Evolutionary conservation across 2,329 filamentous ascomycete genomes (phyloP), one percentile per base, ranked within the genome.

Genomic region (Coniochaeta prunicola): DNA sequence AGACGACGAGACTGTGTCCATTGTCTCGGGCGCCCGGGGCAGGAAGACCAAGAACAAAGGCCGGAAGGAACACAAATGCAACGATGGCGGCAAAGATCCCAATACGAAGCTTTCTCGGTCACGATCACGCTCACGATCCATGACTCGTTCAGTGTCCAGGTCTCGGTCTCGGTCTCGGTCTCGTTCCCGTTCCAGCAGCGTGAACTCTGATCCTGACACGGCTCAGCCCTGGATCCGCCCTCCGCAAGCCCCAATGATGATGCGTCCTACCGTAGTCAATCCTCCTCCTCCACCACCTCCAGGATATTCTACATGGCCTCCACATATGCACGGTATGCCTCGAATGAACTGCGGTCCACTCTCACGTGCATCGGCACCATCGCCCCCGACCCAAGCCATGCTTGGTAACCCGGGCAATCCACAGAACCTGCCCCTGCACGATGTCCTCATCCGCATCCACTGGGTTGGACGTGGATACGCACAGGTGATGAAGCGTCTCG

Each of bases 251-350:
- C 28, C 60, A 66, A 19, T 63, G 69, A 2, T 66, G 67, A 3
- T 65, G 69, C n/a, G 64, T 62, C 38, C 61, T 71, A 6, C 58
- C 72, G 7, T 68, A 71, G 38, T 54, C 56, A 31, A 57, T 50
- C n/a, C 48, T 48, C 28, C 59, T 54, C 19, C 57, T 58, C 21
- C 40, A 34, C 45, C 40, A 26, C 40, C 40, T 24, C 9, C 45
- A 17, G 45, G 45, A 2, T 50, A 30, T 21, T 17, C 24, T 13
- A 4, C 21, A 12, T 50, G 45, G 45, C 45, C 45, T 6, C 45
- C 24, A 28, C 45, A 50, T 12, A 50, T 50, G 45, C 13, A 8
- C 13, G 45, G 26, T 12, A 50, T 50, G 45, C 45, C 45, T 24
- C 24, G 45, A 12, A 26, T 30, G 19, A 21, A 7, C 19, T 6